These are phyloP conservation scores for Trametopsis cervina DNA, from an alignment of 768 basidiomycete genomes.

Conservation along the genomic window DNA sequence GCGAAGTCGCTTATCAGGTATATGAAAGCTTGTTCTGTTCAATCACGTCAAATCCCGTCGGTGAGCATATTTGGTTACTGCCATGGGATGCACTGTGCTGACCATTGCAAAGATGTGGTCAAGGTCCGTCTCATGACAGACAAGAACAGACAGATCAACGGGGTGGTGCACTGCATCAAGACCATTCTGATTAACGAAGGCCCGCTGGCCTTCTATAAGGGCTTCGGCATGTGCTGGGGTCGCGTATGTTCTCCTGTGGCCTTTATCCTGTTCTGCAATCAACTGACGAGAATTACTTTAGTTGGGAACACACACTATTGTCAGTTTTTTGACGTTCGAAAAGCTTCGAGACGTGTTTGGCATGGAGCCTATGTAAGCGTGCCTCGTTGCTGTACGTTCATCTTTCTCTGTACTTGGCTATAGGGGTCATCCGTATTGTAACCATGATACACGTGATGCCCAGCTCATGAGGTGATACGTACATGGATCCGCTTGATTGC, in stretches of 20 bases:
- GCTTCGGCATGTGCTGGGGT: slow-evolving; percentile 36
- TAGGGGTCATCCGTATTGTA: no score
- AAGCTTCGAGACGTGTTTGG: slow-evolving; percentile 24
- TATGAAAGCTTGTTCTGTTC: slow-evolving; percentile 26
- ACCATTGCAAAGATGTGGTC: slow-evolving; percentile 30
- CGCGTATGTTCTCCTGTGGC: slow-evolving; percentile 19
- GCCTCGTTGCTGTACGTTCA: no score
- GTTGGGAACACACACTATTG: slow-evolving; percentile 30
- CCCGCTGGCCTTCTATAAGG: slow-evolving; percentile 28
- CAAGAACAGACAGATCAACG: slow-evolving; percentile 23
- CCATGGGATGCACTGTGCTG: not conserved
- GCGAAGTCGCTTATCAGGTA: not conserved
- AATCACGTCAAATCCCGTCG: slow-evolving; percentile 29
- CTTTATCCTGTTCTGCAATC: not conserved
- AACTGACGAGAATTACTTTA: slow-evolving; percentile 5
- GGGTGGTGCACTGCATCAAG: slow-evolving; percentile 25
- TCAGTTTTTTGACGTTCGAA: slow-evolving; percentile 30
- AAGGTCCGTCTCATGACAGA: slow-evolving; percentile 34
- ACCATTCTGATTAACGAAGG: slow-evolving; percentile 26
- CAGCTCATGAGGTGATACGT: no score
- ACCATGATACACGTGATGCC: no score
- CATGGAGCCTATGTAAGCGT: slow-evolving; percentile 25
- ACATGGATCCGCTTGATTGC: slow-evolving; percentile 25
- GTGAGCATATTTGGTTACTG: not conserved
- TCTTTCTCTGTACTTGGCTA: no score